A percentile compares a stretch with the other conserved stretches of the same genome.
Conservation (phyloP, 768 basidiomycete genomes). For the Suillus lakei region DNA sequence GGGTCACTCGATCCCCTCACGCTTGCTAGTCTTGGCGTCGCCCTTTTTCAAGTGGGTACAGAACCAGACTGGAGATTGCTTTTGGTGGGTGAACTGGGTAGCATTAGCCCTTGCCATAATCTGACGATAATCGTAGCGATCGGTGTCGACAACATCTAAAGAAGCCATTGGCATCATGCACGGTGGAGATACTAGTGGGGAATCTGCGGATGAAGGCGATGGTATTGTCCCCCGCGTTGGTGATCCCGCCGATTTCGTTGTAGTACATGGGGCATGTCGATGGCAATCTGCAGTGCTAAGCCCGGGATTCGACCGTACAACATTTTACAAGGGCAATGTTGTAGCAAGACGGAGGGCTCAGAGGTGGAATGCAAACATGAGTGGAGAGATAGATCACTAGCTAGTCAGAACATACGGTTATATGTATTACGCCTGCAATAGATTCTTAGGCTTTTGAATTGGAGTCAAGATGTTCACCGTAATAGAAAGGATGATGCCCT, state of each 20-base stretch:
- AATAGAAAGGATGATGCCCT: too few relatives aligned
- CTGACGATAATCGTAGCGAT: slow-evolving; percentile 40
- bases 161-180: slow-evolving; percentile 45
- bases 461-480: background rate
- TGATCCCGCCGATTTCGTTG: slow-evolving; percentile 60
- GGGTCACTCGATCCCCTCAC: slow-evolving; percentile 66
- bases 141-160: slow-evolving; percentile 59
- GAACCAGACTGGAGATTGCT: slow-evolving; percentile 49
- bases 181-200: slow-evolving; percentile 23
- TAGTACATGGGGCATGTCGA: slow-evolving; percentile 53
- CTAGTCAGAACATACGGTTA: background rate
- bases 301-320: slow-evolving; percentile 40
- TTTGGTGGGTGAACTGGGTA: slow-evolving; percentile 43
- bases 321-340: slow-evolving; percentile 19
- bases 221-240: slow-evolving; percentile 44
- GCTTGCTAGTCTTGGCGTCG: slow-evolving; percentile 60
- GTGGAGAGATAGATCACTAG: background rate
- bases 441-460: background rate
- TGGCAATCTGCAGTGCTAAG: slow-evolving; percentile 54
- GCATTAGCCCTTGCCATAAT: slow-evolving; percentile 1
- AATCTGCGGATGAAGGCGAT: slow-evolving; percentile 2
- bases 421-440: background rate
- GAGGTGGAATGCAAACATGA: slow-evolving; percentile 17
- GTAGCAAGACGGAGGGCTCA: slow-evolving; percentile 22
- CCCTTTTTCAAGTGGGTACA: slow-evolving; percentile 62